These are phyloP conservation scores for Jatropha curcas DNA, from an alignment of 345 rosid genomes.

Conservation along the genomic window DNA sequence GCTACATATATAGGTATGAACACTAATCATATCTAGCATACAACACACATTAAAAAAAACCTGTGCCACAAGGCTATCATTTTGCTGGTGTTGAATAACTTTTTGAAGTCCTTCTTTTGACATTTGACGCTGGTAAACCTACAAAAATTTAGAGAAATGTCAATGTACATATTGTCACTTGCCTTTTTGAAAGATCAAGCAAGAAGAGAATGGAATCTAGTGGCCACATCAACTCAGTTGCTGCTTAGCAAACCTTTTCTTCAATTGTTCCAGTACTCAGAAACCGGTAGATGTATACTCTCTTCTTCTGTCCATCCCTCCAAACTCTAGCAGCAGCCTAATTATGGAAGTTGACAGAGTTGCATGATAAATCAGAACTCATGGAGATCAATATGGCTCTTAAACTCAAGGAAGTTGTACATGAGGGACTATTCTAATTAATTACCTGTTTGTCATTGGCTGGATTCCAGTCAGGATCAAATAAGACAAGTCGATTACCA, in stretches of 20 bases:
- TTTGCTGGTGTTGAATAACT: conserved; percentile 77
- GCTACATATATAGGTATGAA: conserved; percentile 7
- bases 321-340: conserved; percentile 99
- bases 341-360: conserved; percentile 19
- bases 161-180: neutral
- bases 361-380: conserved; percentile 24
- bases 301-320: conserved; percentile 99
- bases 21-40: conserved; percentile 9
- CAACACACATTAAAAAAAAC: conserved; percentile 36
- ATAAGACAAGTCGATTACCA: conserved; percentile 88
- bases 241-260: conserved; percentile 69
- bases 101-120: conserved; percentile 99
- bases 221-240: conserved; percentile 4
- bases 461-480: conserved; percentile 99
- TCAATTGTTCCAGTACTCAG: conserved; percentile 96
- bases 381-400: conserved; percentile 11
- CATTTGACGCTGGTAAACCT: conserved; percentile 99
- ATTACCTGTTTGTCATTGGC: conserved; percentile 99
- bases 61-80: conserved; percentile 49
- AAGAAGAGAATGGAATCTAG: conserved; percentile 3
- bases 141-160: conserved; percentile 20
- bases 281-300: conserved; percentile 94
- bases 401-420: neutral
- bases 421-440: conserved; percentile 3
- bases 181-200: conserved; percentile 8